Base-by-base conservation (phyloP, 805 yeast genomes). In the Starmera dryadoides region DNA sequence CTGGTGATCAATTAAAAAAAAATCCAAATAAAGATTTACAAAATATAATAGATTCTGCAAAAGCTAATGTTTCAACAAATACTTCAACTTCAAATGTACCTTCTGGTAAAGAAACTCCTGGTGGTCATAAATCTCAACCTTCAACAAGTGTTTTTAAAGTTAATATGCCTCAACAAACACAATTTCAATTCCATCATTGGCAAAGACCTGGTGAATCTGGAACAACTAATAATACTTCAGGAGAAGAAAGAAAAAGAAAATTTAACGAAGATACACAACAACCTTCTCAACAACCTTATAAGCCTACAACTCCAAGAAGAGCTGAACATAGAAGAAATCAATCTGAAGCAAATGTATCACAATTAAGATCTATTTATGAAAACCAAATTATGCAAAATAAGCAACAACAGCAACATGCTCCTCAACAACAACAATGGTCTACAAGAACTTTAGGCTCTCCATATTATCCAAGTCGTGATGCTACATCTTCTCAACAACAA, bases 171-270 rank as follows among this genome's bases (percentile, higher is more conserved):
- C 56, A 51, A 30, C 52, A 43, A 30, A 46, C 50, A n/a, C 52
- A 55, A 30, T 53, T 51, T 31, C 52, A 54, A 33, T 55, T 55
- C 42, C 60, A 53, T 34, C 60, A 55, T 37, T 55, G 58, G 58
- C 58, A 54, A 32, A 45, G 42, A 28, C 60, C 60, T 1, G 52
- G 44, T 21, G 23, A 9, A 21, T 21, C 23, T 21, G 23, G 23
- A 21, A 6, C 23, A n/a, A n/a, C n/a, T n/a, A n/a, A n/a, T n/a
- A n/a, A n/a, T 6, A 7, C 31, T 30, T 36, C 37, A 19, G 22
- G 4, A 19, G 41, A 35, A 7, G 43, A 43, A 3, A 35, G 38
- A 28, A 39, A 41, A 20, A 36, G 43, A 16, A 41, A 37, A 30
- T 12, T 26, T 21, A 32, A 34, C 35, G 5, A 40, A 39, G 17